Evolutionary conservation across 768 basidiomycete species (phyloP), one percentile per base, ranked within the genome.

Genomic region (Galerina marginata): DNA sequence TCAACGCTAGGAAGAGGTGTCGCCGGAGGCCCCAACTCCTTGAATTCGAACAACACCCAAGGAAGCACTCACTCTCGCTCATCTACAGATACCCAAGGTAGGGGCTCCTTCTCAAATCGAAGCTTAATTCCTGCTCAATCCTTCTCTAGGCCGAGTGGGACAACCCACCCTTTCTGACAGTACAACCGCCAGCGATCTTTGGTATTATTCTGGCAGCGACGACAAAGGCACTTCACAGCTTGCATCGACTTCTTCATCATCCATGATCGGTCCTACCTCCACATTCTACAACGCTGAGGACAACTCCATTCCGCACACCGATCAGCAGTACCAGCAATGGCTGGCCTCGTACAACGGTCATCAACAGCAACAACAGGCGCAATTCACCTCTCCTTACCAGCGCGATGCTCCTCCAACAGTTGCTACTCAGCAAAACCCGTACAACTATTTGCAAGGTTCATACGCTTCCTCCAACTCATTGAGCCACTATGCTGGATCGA

Each of bases 251-350:
- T 67, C 71, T 45, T 70, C 71, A 54, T 67, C 76, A 47, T 62
- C 74, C 42, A 86, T 87, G 86, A 86, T 87, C 62, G 81, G 82
- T 39, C 78, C 85, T 14, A 75, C 78, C 0, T 76, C 83, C 9
- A 78, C 83, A 6, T 84, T 85, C 65, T 87, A 86, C 67, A 83
- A 84, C 56, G 75, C 84, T 5, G 72, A 81, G 16, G 74, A 75
- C 3, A 66, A 72, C n/a, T 65, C 68, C 20, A 55, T 72, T 12
- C 65, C 70, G 46, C 63, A 64, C 46, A 66, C 72, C 61, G 52
- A 58, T 26, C 66, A 69, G 40, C 75, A 81, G 53, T 84, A 83
- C 65, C 79, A 80, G 52, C 75, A 79, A 45, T 78, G 80, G 77
- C 68, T 72, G 16, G 74, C 78, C 53, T 54, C 71, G 11, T 79